Evolutionary conservation across 495 filamentous ascomycete species (phyloP).

Genomic region (Thermochaetoides thermophila): DNA sequence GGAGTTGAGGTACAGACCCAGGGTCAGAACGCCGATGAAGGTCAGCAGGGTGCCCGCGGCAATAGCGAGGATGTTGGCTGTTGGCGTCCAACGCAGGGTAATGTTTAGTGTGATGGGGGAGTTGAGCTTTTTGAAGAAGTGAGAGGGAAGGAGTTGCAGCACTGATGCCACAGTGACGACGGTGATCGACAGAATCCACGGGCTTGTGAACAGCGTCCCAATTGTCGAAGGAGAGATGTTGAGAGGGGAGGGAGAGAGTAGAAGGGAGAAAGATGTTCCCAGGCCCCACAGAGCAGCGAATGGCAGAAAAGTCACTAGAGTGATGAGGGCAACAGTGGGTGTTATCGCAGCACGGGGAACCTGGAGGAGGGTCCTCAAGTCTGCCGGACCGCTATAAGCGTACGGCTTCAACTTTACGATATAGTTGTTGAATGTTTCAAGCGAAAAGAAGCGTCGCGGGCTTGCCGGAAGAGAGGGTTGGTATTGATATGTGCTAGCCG

Average conservation of each 20-base stretch:
- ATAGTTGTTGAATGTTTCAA: conserved; percentile 19
- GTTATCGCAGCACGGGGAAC: conserved; percentile 29
- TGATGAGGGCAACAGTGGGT: conserved; percentile 28
- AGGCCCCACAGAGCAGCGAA: conserved; percentile 29
- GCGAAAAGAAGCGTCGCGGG: conserved; percentile 16
- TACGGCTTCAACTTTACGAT: conserved; percentile 24
- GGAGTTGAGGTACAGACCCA: conserved; percentile 25
- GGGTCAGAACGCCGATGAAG: conserved; percentile 25
- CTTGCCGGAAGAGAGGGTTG: conserved; percentile 18
- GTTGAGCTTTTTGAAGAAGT: too few species aligned
- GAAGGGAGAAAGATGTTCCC: conserved; percentile 26
- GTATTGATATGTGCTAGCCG: conserved; percentile 9
- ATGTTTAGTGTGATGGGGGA: conserved; percentile 10
- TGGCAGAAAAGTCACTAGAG: conserved; percentile 27
- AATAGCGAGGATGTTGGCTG: conserved; percentile 16
- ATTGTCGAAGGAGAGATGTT: conserved; percentile 22
- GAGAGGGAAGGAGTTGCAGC: too few species aligned
- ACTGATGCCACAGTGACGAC: conserved; percentile 14
- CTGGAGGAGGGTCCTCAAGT: conserved; percentile 19
- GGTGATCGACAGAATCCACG: conserved; percentile 23
- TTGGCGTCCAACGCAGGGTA: conserved; percentile 12
- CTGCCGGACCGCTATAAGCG: conserved; percentile 17
- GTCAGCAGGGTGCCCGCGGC: conserved; percentile 21
- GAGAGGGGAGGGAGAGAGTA: conserved; percentile 32
- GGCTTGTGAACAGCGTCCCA: conserved; percentile 28